Percentiles rank a stretch among this genome's conserved stretches.
Evolutionary conservation across 306 rosid genomes (phyloP).

Genomic region (Acacia confusa): DNA sequence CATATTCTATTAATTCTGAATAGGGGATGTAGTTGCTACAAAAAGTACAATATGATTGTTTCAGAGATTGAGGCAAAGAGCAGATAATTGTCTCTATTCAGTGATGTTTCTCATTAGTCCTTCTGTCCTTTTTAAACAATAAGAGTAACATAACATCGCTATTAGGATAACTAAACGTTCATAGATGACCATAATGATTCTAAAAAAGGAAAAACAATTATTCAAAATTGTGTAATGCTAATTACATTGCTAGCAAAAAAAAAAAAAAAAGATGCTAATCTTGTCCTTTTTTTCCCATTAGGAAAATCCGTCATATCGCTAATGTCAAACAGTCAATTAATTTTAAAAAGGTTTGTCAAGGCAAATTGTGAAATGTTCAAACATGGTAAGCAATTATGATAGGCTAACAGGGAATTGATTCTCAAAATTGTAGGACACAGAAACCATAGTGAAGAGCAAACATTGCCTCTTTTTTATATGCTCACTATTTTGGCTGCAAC

Average conservation of each 20-base stretch:
- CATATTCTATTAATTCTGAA: too few species aligned
- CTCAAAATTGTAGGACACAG: conserved; percentile 3
- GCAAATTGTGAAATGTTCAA: neutral
- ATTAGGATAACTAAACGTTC: neutral
- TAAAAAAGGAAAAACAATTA: too few species aligned
- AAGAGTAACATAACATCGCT: neutral
- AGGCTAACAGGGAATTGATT: neutral
- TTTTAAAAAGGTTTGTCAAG: neutral
- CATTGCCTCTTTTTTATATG: conserved; percentile 34
- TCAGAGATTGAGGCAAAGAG: too few species aligned
- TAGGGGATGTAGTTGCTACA: too few species aligned
- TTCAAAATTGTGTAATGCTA: too few species aligned
- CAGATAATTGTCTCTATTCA: too few species aligned
- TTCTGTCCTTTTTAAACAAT: neutral
- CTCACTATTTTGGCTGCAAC: conserved; percentile 38
- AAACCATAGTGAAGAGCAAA: conserved; percentile 31
- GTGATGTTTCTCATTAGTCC: too few species aligned
- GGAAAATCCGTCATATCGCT: neutral
- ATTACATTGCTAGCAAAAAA: too few species aligned
- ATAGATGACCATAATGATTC: neutral
- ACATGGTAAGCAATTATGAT: neutral
- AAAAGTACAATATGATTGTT: too few species aligned
- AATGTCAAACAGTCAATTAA: neutral
- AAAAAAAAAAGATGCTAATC: too few species aligned
- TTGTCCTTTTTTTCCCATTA: neutral